Evolutionary conservation across 176 grass and related monocot genomes (phyloP).

Genomic region (Otatea glauca): DNA sequence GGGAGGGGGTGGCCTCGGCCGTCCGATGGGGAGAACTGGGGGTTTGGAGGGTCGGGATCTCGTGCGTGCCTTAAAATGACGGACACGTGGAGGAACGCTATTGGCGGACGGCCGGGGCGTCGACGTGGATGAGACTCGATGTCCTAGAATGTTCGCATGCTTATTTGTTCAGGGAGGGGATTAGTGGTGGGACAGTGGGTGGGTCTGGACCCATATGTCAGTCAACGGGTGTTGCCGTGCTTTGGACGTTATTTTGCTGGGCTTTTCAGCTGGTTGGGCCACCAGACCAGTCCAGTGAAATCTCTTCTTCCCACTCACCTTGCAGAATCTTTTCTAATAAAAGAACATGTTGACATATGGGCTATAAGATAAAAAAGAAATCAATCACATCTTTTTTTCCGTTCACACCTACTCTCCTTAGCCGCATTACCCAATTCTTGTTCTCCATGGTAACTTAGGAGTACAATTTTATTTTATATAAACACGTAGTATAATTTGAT

Average conservation of each 20-base stretch:
- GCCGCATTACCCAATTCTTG: too few species aligned
- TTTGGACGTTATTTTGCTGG: not conserved
- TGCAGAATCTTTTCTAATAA: too few species aligned
- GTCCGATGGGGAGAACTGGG: constrained; percentile 41
- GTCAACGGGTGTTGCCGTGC: constrained; percentile 36
- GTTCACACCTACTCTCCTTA: too few species aligned
- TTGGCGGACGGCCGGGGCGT: constrained; percentile 5
- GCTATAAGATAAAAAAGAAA: too few species aligned
- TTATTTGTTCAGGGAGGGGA: constrained; percentile 3
- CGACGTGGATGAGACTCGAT: constrained; percentile 48
- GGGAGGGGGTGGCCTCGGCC: not conserved
- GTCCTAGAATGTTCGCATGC: constrained; percentile 64
- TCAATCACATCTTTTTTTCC: too few species aligned
- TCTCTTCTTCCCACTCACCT: too few species aligned
- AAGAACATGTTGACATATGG: too few species aligned
- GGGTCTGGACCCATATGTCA: not conserved
- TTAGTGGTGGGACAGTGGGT: not conserved
- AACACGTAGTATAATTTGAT: too few species aligned
- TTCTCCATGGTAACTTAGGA: too few species aligned
- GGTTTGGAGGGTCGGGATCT: constrained; percentile 38
- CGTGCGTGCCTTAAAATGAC: fast-evolving
- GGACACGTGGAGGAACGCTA: not conserved
- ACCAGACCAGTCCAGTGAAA: too few species aligned
- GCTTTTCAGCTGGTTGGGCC: not conserved
- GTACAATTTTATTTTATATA: too few species aligned